Conservation (phyloP, 139 green algal species). For the Coelastrella sp. region DNA sequence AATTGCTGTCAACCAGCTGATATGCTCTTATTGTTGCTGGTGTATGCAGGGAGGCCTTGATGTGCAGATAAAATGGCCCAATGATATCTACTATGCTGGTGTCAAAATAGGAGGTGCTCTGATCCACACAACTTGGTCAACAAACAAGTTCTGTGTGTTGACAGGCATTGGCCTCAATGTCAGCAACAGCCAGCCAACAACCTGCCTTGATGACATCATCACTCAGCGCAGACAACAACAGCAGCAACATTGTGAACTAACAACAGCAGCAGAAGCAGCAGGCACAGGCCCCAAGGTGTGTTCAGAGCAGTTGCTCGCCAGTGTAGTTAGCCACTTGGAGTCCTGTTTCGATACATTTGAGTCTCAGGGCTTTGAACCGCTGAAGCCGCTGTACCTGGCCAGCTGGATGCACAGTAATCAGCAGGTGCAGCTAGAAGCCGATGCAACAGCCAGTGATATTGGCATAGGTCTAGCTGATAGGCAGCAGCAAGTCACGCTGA, state of each 20-base stretch:
- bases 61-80: constrained; percentile 97
- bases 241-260: not conserved
- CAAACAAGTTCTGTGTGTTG: constrained; percentile 73
- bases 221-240: constrained; percentile 27
- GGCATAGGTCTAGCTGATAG: not conserved
- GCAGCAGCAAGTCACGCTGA: constrained; percentile 39
- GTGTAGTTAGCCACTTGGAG: constrained; percentile 53
- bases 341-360: constrained; percentile 64
- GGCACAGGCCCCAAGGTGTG: not conserved
- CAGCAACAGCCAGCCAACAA: constrained; percentile 89
- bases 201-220: constrained; percentile 86
- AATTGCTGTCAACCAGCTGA: not conserved
- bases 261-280: not conserved
- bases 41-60: constrained; percentile 23
- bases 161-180: constrained; percentile 94
- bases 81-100: constrained; percentile 89
- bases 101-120: constrained; percentile 94
- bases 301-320: constrained; percentile 49
- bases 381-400: constrained; percentile 77
- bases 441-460: not conserved
- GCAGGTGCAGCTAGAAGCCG: constrained; percentile 54
- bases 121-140: constrained; percentile 85
- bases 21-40: constrained; percentile 10
- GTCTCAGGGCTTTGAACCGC: constrained; percentile 68
- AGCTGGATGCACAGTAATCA: constrained; percentile 89